Base-by-base conservation (phyloP, 1,284 basidiomycete genomes). In the Puccinia novopanici region DNA sequence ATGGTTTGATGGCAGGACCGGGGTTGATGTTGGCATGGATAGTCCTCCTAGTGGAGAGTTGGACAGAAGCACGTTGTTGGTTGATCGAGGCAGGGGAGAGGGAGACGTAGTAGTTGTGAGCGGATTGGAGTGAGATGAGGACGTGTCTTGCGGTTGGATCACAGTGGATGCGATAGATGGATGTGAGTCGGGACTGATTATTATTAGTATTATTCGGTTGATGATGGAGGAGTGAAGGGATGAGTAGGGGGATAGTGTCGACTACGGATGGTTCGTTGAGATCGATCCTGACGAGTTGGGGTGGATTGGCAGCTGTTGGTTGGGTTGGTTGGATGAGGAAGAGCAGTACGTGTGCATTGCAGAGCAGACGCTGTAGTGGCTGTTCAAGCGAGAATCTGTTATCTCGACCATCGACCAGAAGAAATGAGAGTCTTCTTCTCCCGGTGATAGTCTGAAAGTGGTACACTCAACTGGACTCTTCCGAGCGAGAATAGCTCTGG, bases 121-220 rank as follows among this genome's bases (percentile, higher is more conserved):
- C 95, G 83, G 93, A 91, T 19, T 88, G 88, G 40, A 94, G 95
- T 0, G 93, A 92, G 76, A 97, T 88, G 68, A 99, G 86, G 65
- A 96, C 89, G 86, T 99, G 97, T 37, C 92, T 89, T 2, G 94
- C 95, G 0, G 93, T 93, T 9, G 96, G 95, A 86, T 98, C 95
- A 84, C 93, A 90, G 86, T 94, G 95, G 78, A 96, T 57, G n/a
- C 52, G 78, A 63, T 63, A 73, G 45, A 74, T 80, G 5, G 77
- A 50, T 17, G 59, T 50, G 22, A 65, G 75, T 15, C 15, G 45
- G 30, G 73, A 24, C 59, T 75, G 73, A 27, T 75, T 52, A 24
- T 22, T 19, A 42, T 50, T 12, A 13, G 55, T 5, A 12, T 8
- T 13, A 12, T 19, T 61, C 10, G 24, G 4, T 68, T 68, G 63